Evolutionary conservation across 805 yeast species (phyloP).

Genomic region (Candida insectalens): DNA sequence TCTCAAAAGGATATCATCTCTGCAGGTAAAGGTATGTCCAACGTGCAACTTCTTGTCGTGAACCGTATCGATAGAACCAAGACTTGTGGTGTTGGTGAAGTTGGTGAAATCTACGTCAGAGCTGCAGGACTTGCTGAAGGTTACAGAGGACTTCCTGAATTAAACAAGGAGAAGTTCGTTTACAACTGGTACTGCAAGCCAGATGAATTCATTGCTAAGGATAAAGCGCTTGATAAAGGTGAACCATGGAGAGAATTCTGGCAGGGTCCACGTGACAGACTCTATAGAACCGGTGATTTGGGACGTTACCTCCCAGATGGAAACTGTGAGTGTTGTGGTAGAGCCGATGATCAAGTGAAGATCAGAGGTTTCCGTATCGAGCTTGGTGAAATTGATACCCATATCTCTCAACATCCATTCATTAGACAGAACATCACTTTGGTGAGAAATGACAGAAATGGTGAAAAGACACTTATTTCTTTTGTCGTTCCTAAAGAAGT

Average conservation of each 20-base stretch:
- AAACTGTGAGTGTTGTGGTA: slow-evolving; percentile 94
- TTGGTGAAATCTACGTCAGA: slow-evolving; percentile 96
- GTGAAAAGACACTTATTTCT: slow-evolving; percentile 85
- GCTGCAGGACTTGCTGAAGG: slow-evolving; percentile 98
- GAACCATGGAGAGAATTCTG: slow-evolving; percentile 71
- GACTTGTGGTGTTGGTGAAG: slow-evolving; percentile 97
- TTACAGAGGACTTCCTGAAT: slow-evolving; percentile 82
- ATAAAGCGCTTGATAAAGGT: slow-evolving; percentile 32
- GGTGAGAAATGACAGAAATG: slow-evolving; percentile 85
- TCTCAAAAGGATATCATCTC: slow-evolving; percentile 93
- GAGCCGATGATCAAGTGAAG: slow-evolving; percentile 98
- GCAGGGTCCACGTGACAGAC: slow-evolving; percentile 91
- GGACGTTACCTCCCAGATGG: slow-evolving; percentile 97
- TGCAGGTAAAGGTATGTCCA: slow-evolving; percentile 96
- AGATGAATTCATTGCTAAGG: slow-evolving; percentile 50
- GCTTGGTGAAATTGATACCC: slow-evolving; percentile 96
- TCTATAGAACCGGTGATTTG: slow-evolving; percentile 94
- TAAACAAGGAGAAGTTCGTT: slow-evolving; percentile 80
- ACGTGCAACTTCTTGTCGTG: slow-evolving; percentile 89
- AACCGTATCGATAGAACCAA: slow-evolving; percentile 82
- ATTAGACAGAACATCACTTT: slow-evolving; percentile 91
- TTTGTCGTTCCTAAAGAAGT: slow-evolving; percentile 72
- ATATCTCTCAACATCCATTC: slow-evolving; percentile 83
- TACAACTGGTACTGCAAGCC: slow-evolving; percentile 83
- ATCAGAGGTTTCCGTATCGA: slow-evolving; percentile 98